These are phyloP conservation scores for Aspergillus sparsus DNA, from an alignment of 495 filamentous ascomycete genomes.

Conservation along the genomic window DNA sequence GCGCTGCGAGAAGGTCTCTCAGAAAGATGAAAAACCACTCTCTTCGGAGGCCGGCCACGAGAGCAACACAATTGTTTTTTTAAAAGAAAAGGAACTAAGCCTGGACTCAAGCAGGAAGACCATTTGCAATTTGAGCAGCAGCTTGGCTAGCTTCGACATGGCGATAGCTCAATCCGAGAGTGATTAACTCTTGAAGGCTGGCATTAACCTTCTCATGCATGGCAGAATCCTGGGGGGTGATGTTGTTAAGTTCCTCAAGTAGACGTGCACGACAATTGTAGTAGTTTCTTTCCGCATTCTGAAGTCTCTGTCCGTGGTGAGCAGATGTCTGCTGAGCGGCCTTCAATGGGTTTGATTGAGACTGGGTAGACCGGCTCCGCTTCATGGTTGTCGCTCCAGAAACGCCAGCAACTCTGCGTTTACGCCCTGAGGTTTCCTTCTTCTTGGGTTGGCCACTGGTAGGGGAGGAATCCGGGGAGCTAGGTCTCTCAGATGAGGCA, in stretches of 20 bases:
- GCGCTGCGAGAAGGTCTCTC: constrained; percentile 14
- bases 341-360: constrained; percentile 40
- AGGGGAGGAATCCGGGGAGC: constrained; percentile 47
- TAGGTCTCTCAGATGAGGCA: constrained; percentile 49
- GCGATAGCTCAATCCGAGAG: constrained; percentile 48
- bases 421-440: constrained; percentile 46
- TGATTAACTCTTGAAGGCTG: constrained; percentile 50
- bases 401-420: constrained; percentile 43
- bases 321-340: constrained; percentile 35
- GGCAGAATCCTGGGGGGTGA: constrained; percentile 44
- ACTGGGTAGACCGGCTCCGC: constrained; percentile 48
- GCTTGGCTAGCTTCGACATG: constrained; percentile 50
- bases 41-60: background rate
- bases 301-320: constrained; percentile 46
- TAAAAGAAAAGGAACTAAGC: constrained; percentile 11
- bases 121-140: constrained; percentile 38
- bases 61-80: constrained; percentile 1
- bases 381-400: constrained; percentile 47
- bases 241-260: constrained; percentile 44
- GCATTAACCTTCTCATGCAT: constrained; percentile 53
- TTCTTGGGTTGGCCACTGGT: constrained; percentile 35
- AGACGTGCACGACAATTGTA: constrained; percentile 46
- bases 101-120: constrained; percentile 39
- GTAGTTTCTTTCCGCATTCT: constrained; percentile 48
- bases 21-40: constrained; percentile 1